Evolutionary conservation across 148 eudicot species (phyloP).

Genomic region (Amaranthus hypochondriacus): DNA sequence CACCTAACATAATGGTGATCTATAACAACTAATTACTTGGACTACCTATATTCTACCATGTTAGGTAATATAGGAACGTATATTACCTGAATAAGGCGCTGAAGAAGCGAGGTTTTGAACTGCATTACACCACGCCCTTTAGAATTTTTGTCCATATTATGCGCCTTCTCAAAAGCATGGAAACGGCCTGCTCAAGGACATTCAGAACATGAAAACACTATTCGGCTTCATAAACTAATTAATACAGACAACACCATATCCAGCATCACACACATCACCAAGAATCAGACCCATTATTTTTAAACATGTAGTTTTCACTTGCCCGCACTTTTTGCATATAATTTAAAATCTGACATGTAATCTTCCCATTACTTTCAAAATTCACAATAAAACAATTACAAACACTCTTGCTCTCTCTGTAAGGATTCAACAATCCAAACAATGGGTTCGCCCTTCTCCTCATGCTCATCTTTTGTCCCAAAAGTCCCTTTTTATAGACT

Average conservation of each 20-base stretch:
- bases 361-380: too few species aligned
- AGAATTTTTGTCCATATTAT: slow-evolving; percentile 83
- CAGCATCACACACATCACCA: background rate
- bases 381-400: too few species aligned
- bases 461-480: too few species aligned
- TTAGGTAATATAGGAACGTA: background rate
- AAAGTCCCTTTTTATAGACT: too few species aligned
- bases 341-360: too few species aligned
- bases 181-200: slow-evolving; percentile 63
- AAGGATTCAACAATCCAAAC: too few species aligned
- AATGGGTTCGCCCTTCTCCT: too few species aligned
- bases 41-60: background rate
- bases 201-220: background rate
- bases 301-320: background rate
- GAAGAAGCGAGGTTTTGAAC: slow-evolving; percentile 92
- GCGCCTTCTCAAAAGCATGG: slow-evolving; percentile 94
- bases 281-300: background rate
- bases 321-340: background rate
- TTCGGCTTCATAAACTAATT: background rate
- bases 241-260: background rate
- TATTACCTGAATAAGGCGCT: slow-evolving; percentile 81
- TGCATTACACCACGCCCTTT: slow-evolving; percentile 93
- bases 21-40: background rate
- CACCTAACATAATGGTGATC: too few species aligned
- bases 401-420: too few species aligned